Evolutionary conservation across 179 eudicot species (phyloP), one percentile per base, ranked within the genome.

Genomic region (Carnegiea gigantea): DNA sequence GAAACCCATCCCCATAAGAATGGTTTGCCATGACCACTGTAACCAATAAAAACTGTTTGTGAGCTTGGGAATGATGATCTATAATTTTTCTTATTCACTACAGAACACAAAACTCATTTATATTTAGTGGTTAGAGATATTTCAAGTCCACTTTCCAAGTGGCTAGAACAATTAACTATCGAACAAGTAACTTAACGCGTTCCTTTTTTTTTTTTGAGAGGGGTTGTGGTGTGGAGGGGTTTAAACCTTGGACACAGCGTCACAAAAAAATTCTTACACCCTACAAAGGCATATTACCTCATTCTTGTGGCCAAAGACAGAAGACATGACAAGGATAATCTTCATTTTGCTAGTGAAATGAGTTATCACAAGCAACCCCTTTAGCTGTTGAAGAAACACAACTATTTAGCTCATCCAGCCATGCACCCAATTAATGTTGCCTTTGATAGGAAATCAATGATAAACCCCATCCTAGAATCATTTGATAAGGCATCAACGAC

Each of bases 11-110:
- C 46, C 97, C 98, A 95, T 91, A 71, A 93, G 82, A 73, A 93
- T 92, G 23, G 98, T 93, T 85, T 95, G 92, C 98, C 98, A 95
- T 62, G 95, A 92, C 98, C 98, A 95, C 98, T 95, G 98, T 88
- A 89, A 64, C 57, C 38, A 86, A 20, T 3, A 70, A 68, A 68
- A 28, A 30, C 0, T 4, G n/a, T 26, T 13, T 68, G 43, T 68
- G 4, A 68, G 12, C 21, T 28, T 30, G 13, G 73, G 30, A 9
- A 28, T 68, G 40, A 68, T 30, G 20, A 68, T 23, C 73, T 30
- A 14, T 28, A 14, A 8, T 28, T 30, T 30, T 28, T 28, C 1
- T 28, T 28, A 24, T 64, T 64, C 23, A 14, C 17, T 64, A 51
- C 70, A n/a, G 14, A 64, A 24, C 10, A 28, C 30, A 28, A 1